A percentile compares a stretch with the other conserved stretches of the same genome.
Evolutionary conservation across 2,329 filamentous ascomycete species (phyloP).

Genomic region (Bertia moriformis): DNA sequence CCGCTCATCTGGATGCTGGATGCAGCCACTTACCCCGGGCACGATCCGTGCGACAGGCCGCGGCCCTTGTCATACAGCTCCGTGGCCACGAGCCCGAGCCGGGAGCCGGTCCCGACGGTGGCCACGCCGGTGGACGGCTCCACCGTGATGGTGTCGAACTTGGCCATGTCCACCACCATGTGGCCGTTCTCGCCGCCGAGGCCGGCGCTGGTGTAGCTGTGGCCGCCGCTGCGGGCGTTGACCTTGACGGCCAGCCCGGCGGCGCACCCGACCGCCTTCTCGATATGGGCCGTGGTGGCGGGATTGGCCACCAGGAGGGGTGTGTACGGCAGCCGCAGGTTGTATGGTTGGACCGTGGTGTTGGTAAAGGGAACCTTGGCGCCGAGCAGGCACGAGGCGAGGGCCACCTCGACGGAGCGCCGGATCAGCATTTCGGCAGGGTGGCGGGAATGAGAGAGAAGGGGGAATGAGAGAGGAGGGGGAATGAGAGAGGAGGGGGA

Average conservation of each 20-base stretch:
- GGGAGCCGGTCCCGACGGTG: constrained; percentile 24
- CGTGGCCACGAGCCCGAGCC: constrained; percentile 27
- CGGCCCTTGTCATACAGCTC: constrained; percentile 17
- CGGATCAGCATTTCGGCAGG: no score
- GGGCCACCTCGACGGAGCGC: no score
- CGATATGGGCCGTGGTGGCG: constrained; percentile 23
- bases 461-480: no score
- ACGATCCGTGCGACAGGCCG: constrained; percentile 19
- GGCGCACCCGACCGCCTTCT: constrained; percentile 26
- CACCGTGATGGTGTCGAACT: constrained; percentile 23
- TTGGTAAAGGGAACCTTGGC: neutral
- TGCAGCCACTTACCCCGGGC: constrained; percentile 16
- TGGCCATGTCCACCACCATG: constrained; percentile 27
- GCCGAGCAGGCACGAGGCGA: no score
- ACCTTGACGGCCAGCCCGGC: constrained; percentile 23
- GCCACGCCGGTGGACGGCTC: constrained; percentile 21
- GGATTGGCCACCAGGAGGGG: constrained; percentile 26
- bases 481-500: no score
- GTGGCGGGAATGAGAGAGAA: no score
- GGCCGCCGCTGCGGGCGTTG: constrained; percentile 29
- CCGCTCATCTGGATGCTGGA: no score
- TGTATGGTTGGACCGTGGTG: constrained; percentile 10
- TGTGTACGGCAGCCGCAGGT: constrained; percentile 13
- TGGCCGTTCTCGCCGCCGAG: constrained; percentile 27
- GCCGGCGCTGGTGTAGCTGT: constrained; percentile 29